phyloP scores from a whole-genome alignment of 2,329 filamentous ascomycete genomes.

The Aspergillus fructus region DNA sequence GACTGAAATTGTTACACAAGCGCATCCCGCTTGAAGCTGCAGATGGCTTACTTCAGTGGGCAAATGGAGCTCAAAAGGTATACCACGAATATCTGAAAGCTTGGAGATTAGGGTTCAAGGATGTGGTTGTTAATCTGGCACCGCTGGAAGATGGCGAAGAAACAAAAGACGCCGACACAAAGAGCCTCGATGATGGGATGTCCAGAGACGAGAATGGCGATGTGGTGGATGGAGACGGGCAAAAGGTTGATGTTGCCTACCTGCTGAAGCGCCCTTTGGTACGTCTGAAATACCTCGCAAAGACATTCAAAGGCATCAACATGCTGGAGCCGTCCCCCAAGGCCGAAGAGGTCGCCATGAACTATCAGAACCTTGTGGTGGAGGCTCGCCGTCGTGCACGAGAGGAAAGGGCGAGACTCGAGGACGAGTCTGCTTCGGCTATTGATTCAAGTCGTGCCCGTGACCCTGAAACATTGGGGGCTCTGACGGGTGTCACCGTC shows the following conservation, averaged over 20 bases:
- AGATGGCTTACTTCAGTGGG: slow-evolving; percentile 75
- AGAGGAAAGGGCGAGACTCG: slow-evolving; percentile 69
- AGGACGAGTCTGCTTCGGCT: slow-evolving; percentile 81
- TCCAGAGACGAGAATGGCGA: slow-evolving; percentile 61
- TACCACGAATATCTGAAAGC: slow-evolving; percentile 83
- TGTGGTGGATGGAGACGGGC: slow-evolving; percentile 70
- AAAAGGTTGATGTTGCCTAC: slow-evolving; percentile 91
- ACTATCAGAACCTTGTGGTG: slow-evolving; percentile 71
- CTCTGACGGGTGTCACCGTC: slow-evolving; percentile 68
- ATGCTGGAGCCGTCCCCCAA: slow-evolving; percentile 46
- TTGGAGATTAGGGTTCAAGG: slow-evolving; percentile 92
- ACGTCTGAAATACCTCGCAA: slow-evolving; percentile 81
- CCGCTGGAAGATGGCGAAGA: slow-evolving; percentile 67
- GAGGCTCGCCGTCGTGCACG: slow-evolving; percentile 73
- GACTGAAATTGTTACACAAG: slow-evolving; percentile 75
- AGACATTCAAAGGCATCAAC: slow-evolving; percentile 68
- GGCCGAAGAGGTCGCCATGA: slow-evolving; percentile 58
- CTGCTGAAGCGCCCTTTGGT: slow-evolving; percentile 86
- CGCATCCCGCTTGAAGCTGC: slow-evolving; percentile 74
- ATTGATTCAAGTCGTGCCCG: slow-evolving; percentile 80
- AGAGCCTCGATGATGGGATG: slow-evolving; percentile 54
- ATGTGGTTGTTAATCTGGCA: slow-evolving; percentile 89
- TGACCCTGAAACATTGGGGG: slow-evolving; percentile 73
- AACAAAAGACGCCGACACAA: slow-evolving; percentile 42
- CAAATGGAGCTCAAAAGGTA: slow-evolving; percentile 70